These are phyloP conservation scores for Planoprotostelium fungivorum DNA, from an alignment of 78 protist species.

Conservation along the genomic window DNA sequence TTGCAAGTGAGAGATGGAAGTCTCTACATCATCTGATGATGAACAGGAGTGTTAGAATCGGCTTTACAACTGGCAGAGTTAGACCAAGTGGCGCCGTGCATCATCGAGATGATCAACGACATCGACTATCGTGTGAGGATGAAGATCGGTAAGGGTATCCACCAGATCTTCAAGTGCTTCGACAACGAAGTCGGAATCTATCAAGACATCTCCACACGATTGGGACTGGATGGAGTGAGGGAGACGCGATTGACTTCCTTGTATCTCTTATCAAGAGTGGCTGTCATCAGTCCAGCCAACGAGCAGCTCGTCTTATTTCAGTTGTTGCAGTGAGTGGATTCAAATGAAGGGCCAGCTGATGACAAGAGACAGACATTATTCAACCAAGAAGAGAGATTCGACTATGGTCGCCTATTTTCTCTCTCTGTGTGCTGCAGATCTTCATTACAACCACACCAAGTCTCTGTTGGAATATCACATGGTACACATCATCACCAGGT, in stretches of 20 bases:
- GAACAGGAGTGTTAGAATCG: not conserved
- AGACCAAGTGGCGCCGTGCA: not conserved
- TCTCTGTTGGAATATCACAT: not conserved
- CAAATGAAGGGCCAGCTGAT: not conserved
- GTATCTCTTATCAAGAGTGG: not conserved
- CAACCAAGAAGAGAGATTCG: not conserved
- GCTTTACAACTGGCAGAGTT: not conserved
- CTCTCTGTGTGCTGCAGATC: not conserved
- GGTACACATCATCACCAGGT: not conserved
- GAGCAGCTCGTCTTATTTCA: not conserved
- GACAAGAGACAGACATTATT: not conserved
- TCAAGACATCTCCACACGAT: not conserved
- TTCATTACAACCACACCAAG: not conserved
- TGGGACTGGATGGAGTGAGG: not conserved
- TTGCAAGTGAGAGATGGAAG: not conserved
- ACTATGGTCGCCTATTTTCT: not conserved
- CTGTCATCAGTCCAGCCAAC: not conserved
- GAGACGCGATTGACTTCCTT: not conserved
- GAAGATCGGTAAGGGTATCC: not conserved
- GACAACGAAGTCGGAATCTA: not conserved
- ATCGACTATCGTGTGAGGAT: not conserved
- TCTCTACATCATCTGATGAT: not conserved
- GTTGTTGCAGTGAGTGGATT: not conserved
- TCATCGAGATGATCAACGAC: not conserved
- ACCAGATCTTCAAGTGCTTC: not conserved